These are phyloP conservation scores for Chlorella sp. DNA, from an alignment of 139 green algal species.

Conservation along the genomic window DNA sequence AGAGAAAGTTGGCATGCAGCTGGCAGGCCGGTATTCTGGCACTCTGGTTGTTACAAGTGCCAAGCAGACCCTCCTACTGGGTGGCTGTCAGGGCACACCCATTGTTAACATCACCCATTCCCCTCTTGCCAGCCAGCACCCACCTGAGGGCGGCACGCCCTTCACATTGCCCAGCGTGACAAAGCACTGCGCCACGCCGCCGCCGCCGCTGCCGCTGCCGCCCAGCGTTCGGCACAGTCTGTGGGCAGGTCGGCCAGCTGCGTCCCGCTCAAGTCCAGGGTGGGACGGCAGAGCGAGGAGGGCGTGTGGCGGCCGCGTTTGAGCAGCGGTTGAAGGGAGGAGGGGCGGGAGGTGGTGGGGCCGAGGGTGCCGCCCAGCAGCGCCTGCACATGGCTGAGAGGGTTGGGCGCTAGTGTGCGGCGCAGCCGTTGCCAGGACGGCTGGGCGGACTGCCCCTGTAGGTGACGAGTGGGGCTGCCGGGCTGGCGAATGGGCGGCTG, in stretches of 20 bases:
- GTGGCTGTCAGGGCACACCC: not conserved
- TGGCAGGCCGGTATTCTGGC: too few species aligned
- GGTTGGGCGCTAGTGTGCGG: not conserved
- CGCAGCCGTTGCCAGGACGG: conserved; percentile 18
- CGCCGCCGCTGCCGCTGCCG: not conserved
- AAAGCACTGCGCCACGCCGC: conserved; percentile 10
- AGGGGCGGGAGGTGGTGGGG: not conserved
- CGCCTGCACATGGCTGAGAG: not conserved
- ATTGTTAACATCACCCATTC: not conserved
- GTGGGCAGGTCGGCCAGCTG: not conserved
- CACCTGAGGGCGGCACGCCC: conserved; percentile 14
- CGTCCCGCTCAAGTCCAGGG: not conserved
- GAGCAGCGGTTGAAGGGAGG: conserved; percentile 15
- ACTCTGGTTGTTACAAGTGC: too few species aligned
- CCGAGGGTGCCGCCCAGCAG: not conserved
- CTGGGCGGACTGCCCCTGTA: not conserved
- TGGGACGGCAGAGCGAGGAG: not conserved
- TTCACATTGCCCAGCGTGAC: not conserved
- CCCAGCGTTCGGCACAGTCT: not conserved
- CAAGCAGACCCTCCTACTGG: too few species aligned
- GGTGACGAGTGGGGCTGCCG: not conserved
- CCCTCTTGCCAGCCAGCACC: too few species aligned
- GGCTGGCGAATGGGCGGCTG: not conserved
- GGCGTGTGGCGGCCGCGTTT: not conserved
- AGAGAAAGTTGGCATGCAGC: not conserved